phyloP scores from a whole-genome alignment of 2,329 filamentous ascomycete species.

The Aspergillus sp. region DNA sequence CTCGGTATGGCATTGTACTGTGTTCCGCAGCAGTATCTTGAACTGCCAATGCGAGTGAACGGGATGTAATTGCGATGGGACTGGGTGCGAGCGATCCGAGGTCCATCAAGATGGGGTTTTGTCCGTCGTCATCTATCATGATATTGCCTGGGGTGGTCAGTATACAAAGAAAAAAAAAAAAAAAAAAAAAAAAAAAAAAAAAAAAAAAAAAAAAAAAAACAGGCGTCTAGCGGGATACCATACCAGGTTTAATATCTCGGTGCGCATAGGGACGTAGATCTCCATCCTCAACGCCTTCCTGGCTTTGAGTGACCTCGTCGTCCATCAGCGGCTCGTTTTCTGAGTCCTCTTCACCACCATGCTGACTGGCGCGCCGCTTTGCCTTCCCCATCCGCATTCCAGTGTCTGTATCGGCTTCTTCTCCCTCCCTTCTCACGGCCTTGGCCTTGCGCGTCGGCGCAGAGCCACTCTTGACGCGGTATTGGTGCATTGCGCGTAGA shows the following conservation, averaged over 20 bases:
- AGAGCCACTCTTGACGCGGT: conserved; percentile 62
- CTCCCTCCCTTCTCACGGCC: conserved; percentile 55
- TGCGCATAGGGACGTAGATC: conserved; percentile 82
- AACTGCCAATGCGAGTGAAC: conserved; percentile 84
- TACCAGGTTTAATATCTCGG: conserved; percentile 94
- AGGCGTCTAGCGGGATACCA: conserved; percentile 23
- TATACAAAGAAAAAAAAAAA: background rate
- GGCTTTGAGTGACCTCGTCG: conserved; percentile 66
- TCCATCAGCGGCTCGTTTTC: conserved; percentile 84
- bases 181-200: background rate
- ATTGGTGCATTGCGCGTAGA: conserved; percentile 87
- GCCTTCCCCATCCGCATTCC: conserved; percentile 37
- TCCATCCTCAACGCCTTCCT: conserved; percentile 67
- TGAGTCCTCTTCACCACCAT: conserved; percentile 61
- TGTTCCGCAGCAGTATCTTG: conserved; percentile 96
- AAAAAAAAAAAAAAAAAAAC: background rate
- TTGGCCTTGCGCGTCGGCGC: conserved; percentile 56
- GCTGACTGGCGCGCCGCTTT: conserved; percentile 45
- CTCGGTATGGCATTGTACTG: conserved; percentile 97
- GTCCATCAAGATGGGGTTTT: conserved; percentile 92
- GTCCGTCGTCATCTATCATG: conserved; percentile 93
- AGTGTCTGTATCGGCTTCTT: conserved; percentile 51
- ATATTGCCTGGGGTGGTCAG: conserved; percentile 67
- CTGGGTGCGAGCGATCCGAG: conserved; percentile 86
- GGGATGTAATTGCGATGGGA: conserved; percentile 84